phyloP scores from a whole-genome alignment of 208 protist genomes.

The Leishmania aethiopica region DNA sequence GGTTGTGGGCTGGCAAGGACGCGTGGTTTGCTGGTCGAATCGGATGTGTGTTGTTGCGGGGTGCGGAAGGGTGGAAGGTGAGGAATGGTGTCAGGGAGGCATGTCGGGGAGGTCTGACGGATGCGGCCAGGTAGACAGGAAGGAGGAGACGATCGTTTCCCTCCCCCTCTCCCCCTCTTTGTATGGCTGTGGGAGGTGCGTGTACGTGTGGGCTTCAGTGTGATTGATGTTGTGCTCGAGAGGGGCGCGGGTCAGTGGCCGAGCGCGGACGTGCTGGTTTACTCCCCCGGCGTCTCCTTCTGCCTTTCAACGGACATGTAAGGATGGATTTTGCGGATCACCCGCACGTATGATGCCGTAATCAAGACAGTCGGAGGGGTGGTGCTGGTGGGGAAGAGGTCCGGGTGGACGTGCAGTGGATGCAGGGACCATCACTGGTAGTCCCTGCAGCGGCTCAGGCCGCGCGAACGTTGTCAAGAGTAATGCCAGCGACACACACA shows the following conservation, averaged over 20 bases:
- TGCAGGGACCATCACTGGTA: background rate
- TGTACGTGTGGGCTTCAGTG: background rate
- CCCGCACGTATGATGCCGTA: too few relatives aligned
- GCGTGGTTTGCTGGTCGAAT: too few relatives aligned
- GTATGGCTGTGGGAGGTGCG: background rate
- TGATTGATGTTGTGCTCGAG: background rate
- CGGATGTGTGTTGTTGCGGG: too few relatives aligned
- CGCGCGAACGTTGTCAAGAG: background rate
- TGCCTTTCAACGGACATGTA: background rate
- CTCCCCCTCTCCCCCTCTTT: background rate
- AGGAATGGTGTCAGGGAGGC: background rate
- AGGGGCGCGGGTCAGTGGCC: too few relatives aligned
- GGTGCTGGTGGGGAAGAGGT: background rate
- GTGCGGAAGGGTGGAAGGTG: background rate
- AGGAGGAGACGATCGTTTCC: background rate
- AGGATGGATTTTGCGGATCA: background rate
- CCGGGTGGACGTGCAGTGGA: background rate
- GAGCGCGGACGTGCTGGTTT: background rate
- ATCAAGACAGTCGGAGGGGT: background rate
- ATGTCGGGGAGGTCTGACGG: background rate
- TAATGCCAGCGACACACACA: background rate
- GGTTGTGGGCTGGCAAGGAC: too few relatives aligned
- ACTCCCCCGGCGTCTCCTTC: background rate
- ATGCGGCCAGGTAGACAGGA: background rate
- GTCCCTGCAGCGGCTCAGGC: background rate